Evolutionary conservation across 768 basidiomycete genomes (phyloP), one percentile per base, ranked within the genome.

Genomic region (Steccherinum ochraceum): DNA sequence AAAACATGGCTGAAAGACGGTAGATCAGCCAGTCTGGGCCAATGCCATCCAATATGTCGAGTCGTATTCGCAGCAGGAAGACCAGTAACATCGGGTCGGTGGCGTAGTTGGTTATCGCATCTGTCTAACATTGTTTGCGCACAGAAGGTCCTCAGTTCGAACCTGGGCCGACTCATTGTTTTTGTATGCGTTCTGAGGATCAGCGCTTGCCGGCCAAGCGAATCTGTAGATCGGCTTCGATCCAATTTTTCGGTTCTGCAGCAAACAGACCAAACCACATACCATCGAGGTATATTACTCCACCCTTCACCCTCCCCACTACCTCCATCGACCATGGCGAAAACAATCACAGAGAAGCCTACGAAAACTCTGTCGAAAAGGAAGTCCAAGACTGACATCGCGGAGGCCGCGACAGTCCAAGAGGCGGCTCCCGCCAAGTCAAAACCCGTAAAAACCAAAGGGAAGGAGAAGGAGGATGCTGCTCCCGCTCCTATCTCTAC

Each of bases 111-210:
- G 30, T 35, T 35, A 35, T 35, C 30, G 30, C 30, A 35, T 35
- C 80, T 81, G 82, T 83, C 81, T 83, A 81, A 84, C 81, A 83
- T 35, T 7, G 7, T 7, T 35, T 35, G 30, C 30, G 16, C 30
- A 35, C 30, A 35, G 30, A 35, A 35, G 30, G 30, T 35, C 30
- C 30, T 35, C 30, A 43, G 41, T 43, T 43, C 41, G 41, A 43
- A 19, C 41, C 41, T 43, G 41, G 41, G 41, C 41, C 41, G 41
- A 43, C 41, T 43, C 41, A 43, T 7, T 35, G 7, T 35, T 35
- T 35, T 35, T 7, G n/a, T n/a, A n/a, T n/a, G n/a, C n/a, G n/a
- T n/a, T n/a, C n/a, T n/a, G n/a, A n/a, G n/a, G n/a, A n/a, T n/a
- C n/a, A n/a, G n/a, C n/a, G n/a, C n/a, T n/a, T n/a, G n/a, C n/a